Conservation (phyloP, 208 protist species). For the Ichthyophonus hoferi region DNA sequence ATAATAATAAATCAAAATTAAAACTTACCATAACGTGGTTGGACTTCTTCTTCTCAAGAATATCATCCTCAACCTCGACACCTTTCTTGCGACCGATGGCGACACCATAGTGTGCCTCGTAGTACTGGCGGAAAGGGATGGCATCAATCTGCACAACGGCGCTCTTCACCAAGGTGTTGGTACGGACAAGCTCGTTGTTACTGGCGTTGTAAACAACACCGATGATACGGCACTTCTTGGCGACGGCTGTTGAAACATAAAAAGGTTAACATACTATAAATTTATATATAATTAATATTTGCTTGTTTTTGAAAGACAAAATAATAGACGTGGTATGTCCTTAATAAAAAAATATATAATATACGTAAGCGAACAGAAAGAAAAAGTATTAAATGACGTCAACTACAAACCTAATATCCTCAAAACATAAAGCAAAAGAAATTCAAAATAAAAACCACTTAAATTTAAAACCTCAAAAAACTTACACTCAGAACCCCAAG, state of each 20-base stretch:
- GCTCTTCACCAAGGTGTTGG: constrained; percentile 98
- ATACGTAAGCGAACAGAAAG: no score
- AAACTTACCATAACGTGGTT: constrained; percentile 35
- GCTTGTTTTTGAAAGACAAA: no score
- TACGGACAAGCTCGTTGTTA: constrained; percentile 98
- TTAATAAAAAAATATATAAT: no score
- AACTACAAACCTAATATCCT: no score
- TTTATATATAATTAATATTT: no score
- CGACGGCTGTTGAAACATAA: constrained; percentile 6
- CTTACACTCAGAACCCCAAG: constrained; percentile 78
- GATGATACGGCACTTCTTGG: constrained; percentile 77
- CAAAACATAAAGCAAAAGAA: no score
- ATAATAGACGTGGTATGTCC: no score
- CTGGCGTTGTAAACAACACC: constrained; percentile 99
- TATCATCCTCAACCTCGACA: constrained; percentile 49
- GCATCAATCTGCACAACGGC: constrained; percentile 93
- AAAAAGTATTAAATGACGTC: no score
- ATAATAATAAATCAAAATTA: no score
- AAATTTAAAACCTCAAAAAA: no score
- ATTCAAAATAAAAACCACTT: no score
- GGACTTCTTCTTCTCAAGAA: constrained; percentile 50
- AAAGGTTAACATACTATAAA: no score
- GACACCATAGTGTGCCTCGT: constrained; percentile 93
- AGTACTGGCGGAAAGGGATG: constrained; percentile 95
- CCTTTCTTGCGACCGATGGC: constrained; percentile 80